Evolutionary conservation across 2,329 filamentous ascomycete genomes (phyloP).

Genomic region (Cladosporium sp.): DNA sequence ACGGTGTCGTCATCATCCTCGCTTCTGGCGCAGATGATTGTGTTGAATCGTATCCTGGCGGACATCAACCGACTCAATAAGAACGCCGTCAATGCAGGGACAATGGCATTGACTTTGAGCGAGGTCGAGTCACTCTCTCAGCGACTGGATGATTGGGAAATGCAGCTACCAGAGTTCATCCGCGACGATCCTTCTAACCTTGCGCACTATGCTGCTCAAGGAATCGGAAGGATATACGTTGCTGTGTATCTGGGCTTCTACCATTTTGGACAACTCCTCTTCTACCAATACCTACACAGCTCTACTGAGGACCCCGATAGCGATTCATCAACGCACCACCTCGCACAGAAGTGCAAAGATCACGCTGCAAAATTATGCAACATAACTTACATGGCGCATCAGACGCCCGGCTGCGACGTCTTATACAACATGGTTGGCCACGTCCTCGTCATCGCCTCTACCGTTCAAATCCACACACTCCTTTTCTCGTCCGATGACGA

Average conservation of each 20-base stretch:
- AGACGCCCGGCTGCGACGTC: slow-evolving; percentile 16
- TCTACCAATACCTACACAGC: slow-evolving; percentile 17
- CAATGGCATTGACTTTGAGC: background rate
- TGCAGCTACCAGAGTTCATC: slow-evolving; percentile 8
- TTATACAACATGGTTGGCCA: slow-evolving; percentile 18
- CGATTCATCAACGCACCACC: background rate
- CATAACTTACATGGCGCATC: slow-evolving; percentile 13
- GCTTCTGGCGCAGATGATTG: slow-evolving; percentile 15
- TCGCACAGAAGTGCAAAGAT: slow-evolving; percentile 14
- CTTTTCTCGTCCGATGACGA: slow-evolving; percentile 13
- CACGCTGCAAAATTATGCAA: slow-evolving; percentile 15
- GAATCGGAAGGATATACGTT: slow-evolving; percentile 6
- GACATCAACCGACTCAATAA: slow-evolving; percentile 15
- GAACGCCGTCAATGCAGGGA: slow-evolving; percentile 7
- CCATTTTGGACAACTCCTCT: slow-evolving; percentile 9
- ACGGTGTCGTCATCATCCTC: slow-evolving; percentile 4
- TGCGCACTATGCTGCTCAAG: slow-evolving; percentile 7
- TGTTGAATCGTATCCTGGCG: slow-evolving; percentile 10
- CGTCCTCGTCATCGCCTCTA: slow-evolving; percentile 17
- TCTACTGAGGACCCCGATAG: background rate
- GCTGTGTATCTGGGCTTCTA: slow-evolving; percentile 16
- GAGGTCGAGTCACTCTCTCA: slow-evolving; percentile 8
- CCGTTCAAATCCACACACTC: slow-evolving; percentile 15
- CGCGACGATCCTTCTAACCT: slow-evolving; percentile 14
- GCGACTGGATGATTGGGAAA: slow-evolving; percentile 14